Percentiles rank a stretch among this genome's conserved stretches.
phyloP scores from a whole-genome alignment of 768 basidiomycete species.

The Obba rivulosa region DNA sequence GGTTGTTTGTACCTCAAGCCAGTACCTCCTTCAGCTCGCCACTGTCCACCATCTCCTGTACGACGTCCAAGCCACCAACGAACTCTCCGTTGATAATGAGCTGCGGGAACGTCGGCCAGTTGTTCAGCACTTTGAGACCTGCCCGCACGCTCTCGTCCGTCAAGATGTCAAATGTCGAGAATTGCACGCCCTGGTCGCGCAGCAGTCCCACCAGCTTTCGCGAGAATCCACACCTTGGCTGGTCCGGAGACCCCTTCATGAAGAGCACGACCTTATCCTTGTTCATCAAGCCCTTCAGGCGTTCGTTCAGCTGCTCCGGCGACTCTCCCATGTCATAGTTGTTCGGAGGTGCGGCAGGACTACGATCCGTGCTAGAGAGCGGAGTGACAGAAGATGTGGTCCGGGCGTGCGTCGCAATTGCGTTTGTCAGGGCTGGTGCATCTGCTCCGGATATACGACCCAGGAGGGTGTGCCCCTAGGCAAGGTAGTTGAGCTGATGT shows the following conservation, averaged over 20 bases:
- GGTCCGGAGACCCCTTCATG: slow-evolving; percentile 60
- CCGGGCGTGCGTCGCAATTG: slow-evolving; percentile 54
- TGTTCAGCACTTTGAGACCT: slow-evolving; percentile 54
- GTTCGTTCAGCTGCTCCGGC: slow-evolving; percentile 56
- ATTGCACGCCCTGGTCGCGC: slow-evolving; percentile 41
- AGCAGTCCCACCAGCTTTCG: slow-evolving; percentile 50
- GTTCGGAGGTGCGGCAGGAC: slow-evolving; percentile 25
- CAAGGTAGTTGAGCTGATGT: too few relatives aligned
- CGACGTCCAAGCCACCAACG: slow-evolving; percentile 91
- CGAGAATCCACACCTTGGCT: slow-evolving; percentile 61
- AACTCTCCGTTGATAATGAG: slow-evolving; percentile 86
- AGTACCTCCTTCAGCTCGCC: slow-evolving; percentile 65
- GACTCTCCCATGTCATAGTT: slow-evolving; percentile 37
- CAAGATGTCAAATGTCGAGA: slow-evolving; percentile 55
- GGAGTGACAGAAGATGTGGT: slow-evolving; percentile 27
- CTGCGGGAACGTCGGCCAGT: slow-evolving; percentile 60
- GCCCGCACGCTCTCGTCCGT: slow-evolving; percentile 50
- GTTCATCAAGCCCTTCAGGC: slow-evolving; percentile 71
- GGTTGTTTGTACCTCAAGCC: slow-evolving; percentile 1
- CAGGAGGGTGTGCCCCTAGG: slow-evolving; percentile 90
- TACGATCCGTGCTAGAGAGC: slow-evolving; percentile 44
- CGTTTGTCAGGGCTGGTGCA: slow-evolving; percentile 52
- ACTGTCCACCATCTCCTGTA: slow-evolving; percentile 79
- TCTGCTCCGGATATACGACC: slow-evolving; percentile 78
- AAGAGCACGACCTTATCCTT: slow-evolving; percentile 57